Conservation (phyloP, 2,329 filamentous ascomycete species). For the Penicillium crustosum region DNA sequence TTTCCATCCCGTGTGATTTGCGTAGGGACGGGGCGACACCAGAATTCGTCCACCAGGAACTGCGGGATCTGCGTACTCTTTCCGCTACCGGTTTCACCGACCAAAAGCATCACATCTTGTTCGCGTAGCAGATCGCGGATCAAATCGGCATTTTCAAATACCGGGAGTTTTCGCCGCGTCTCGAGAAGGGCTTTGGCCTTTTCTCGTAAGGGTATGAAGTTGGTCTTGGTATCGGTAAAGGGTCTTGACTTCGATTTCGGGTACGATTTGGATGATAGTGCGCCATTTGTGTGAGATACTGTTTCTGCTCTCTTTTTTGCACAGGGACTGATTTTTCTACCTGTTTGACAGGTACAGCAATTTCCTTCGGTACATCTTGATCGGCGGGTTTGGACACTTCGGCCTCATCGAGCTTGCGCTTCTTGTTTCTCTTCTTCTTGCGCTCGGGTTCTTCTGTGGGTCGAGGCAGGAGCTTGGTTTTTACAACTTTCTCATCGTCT, state of each 20-base stretch:
- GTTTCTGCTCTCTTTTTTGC: constrained; percentile 1
- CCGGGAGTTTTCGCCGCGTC: constrained; percentile 69
- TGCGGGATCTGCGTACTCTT: constrained; percentile 97
- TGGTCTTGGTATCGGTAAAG: constrained; percentile 25
- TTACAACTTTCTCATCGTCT: constrained; percentile 28
- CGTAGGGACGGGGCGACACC: constrained; percentile 67
- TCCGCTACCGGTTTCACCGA: constrained; percentile 93
- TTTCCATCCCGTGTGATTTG: constrained; percentile 42
- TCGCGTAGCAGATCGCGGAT: constrained; percentile 65
- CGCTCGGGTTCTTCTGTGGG: constrained; percentile 9
- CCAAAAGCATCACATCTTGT: constrained; percentile 75
- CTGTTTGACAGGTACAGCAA: not conserved
- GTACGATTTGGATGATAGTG: constrained; percentile 8
- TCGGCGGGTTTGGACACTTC: constrained; percentile 7
- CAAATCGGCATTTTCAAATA: constrained; percentile 70
- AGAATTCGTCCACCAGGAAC: constrained; percentile 75
- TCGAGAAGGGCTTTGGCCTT: constrained; percentile 50
- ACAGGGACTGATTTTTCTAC: not conserved
- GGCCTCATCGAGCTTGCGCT: constrained; percentile 34
- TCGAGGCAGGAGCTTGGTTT: constrained; percentile 7
- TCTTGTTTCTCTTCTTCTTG: constrained; percentile 35
- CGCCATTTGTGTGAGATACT: not conserved
- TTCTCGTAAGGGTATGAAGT: constrained; percentile 39
- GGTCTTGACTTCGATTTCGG: constrained; percentile 18
- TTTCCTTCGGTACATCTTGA: constrained; percentile 10